Evolutionary conservation across 2,329 filamentous ascomycete genomes (phyloP), one percentile per base, ranked within the genome.

Genomic region (Allantophomopsis cytisporea): DNA sequence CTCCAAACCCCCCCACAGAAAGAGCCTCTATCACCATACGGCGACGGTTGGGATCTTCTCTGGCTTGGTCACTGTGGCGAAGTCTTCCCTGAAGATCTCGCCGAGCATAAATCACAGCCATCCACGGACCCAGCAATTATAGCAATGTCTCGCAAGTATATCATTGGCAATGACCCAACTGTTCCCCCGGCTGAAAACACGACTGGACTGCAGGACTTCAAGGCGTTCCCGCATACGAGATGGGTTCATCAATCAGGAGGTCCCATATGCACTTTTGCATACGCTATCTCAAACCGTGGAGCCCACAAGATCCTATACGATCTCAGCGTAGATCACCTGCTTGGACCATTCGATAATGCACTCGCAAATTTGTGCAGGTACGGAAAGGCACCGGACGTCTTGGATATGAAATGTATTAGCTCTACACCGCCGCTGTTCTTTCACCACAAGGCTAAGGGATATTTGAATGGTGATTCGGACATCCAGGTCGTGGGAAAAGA

Each of bases 241-340:
- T 48, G 50, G 14, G 50, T 58, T 8, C 56, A 56, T 35, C 37
- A 43, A 17, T 47, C 49, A 6, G 46, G 45, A 1, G 47, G 45
- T 4, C 52, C 53, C 0, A 51, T 59, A 15, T 61, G 59, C 43
- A 52, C 53, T 2, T 58, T 59, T 38, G 52, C 55, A 2, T 60
- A 61, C 35, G 59, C 54, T 1, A 39, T 62, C 30, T 53, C 52
- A 2, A 48, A 48, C 16, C 18, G 37, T 10, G 49, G 49, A 1
- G 49, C 49, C 3, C 66, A 72, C 47, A 78, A 78, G 55, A 71
- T 78, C 13, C 67, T 73, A 39, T 77, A 71, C 57, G 73, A 77
- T 47, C 61, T 79, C 6, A 73, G 73, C 41, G 37, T 48, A 2
- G 54, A 59, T 43, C 50, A 51, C 21, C 45, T 57, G 2, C 39